Conservation (phyloP, 2,329 filamentous ascomycete genomes). For the Phaeosphaeriaceae sp. region DNA sequence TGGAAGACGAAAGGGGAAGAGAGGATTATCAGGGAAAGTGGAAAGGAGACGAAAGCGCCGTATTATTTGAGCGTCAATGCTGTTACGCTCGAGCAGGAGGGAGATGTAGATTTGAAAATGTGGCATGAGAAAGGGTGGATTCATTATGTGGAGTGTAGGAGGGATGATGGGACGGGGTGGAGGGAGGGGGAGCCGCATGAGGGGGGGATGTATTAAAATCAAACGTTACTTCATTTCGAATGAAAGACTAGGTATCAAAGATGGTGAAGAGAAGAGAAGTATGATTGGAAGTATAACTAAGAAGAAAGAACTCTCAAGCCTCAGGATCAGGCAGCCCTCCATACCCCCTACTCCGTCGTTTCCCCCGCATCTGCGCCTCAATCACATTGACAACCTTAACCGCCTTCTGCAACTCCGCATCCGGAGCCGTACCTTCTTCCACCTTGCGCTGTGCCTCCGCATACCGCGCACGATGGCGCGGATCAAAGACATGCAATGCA, state of each 20-base stretch:
- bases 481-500: not conserved
- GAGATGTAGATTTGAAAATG: slow-evolving; percentile 38
- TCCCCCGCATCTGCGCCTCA: not conserved
- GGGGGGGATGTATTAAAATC: slow-evolving; percentile 19
- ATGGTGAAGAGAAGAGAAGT: not conserved
- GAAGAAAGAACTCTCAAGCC: not conserved
- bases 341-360: not conserved
- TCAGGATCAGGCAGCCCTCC: not conserved
- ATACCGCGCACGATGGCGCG: not conserved
- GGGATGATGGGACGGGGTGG: not conserved
- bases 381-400: not conserved
- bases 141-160: slow-evolving; percentile 34
- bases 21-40: slow-evolving; percentile 16
- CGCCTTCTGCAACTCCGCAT: not conserved
- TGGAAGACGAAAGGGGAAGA: slow-evolving; percentile 28
- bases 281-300: too few species aligned
- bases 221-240: not conserved
- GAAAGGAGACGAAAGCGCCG: slow-evolving; percentile 17
- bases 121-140: slow-evolving; percentile 47
- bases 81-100: slow-evolving; percentile 36
- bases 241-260: too few species aligned
- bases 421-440: not conserved
- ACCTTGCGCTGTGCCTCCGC: not conserved
- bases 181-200: slow-evolving; percentile 8
- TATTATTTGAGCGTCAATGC: slow-evolving; percentile 46